Evolutionary conservation across 2,329 filamentous ascomycete genomes (phyloP).

Genomic region (Pyrenophora seminiperda): DNA sequence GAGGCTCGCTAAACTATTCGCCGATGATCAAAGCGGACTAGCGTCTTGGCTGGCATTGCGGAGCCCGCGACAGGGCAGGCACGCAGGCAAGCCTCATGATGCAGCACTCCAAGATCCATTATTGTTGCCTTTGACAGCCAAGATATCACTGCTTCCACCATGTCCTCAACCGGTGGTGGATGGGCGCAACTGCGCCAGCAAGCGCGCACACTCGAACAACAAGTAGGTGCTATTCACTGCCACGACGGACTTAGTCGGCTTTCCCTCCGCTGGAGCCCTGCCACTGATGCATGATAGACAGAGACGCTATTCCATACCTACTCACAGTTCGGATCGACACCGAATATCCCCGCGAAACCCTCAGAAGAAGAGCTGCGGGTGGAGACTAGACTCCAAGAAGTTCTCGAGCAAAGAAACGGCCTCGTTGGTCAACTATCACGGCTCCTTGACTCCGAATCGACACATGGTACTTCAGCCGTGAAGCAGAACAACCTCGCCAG

Average conservation of each 20-base stretch:
- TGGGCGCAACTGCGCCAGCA: conserved; percentile 97
- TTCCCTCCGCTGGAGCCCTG: conserved; percentile 17
- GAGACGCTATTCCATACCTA: conserved; percentile 83
- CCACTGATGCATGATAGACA: conserved; percentile 63
- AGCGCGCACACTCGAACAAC: conserved; percentile 83
- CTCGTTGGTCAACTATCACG: conserved; percentile 82
- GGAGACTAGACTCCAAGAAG: conserved; percentile 80
- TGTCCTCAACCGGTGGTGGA: conserved; percentile 55
- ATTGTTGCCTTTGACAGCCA: conserved; percentile 9
- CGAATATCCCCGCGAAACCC: conserved; percentile 80
- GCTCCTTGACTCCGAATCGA: conserved; percentile 89
- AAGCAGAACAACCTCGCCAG: conserved; percentile 95
- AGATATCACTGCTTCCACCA: conserved; percentile 16
- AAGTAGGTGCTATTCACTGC: conserved; percentile 62
- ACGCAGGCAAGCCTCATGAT: conserved; percentile 26
- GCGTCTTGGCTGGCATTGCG: conserved; percentile 32
- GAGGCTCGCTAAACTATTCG: conserved; percentile 27
- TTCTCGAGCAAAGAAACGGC: conserved; percentile 85
- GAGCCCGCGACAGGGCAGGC: conserved; percentile 20
- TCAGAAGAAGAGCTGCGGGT: conserved; percentile 81
- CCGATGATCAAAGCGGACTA: conserved; percentile 13
- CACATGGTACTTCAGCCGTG: conserved; percentile 85
- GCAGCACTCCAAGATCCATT: conserved; percentile 25
- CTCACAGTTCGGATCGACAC: conserved; percentile 83
- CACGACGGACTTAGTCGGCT: conserved; percentile 19